These are phyloP conservation scores for Lentinula guzmanii DNA, from an alignment of 768 basidiomycete genomes.

Conservation along the genomic window DNA sequence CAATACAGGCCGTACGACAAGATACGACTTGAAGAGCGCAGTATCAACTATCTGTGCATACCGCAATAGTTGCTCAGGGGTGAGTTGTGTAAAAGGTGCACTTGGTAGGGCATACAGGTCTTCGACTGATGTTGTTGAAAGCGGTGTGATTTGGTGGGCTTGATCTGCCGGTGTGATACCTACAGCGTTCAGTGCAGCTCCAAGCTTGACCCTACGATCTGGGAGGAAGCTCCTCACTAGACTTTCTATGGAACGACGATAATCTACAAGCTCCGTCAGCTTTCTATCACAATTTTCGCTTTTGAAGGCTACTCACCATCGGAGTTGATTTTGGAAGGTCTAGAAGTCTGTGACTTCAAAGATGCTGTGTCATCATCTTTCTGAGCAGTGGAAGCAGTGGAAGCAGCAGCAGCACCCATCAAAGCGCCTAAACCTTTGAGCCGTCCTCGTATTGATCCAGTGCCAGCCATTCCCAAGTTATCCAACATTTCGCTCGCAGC, in stretches of 20 bases:
- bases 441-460: constrained; percentile 41
- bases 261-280: constrained; percentile 31
- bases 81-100: constrained; percentile 61
- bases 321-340: constrained; percentile 22
- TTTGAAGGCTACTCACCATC: neutral
- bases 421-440: constrained; percentile 55
- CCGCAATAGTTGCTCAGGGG: constrained; percentile 78
- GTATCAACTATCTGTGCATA: constrained; percentile 95
- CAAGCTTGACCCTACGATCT: constrained; percentile 84
- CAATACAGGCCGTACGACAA: constrained; percentile 74
- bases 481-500: constrained; percentile 28
- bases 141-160: constrained; percentile 58
- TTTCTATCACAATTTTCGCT: neutral
- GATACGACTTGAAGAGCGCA: constrained; percentile 88
- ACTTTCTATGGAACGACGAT: constrained; percentile 76
- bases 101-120: constrained; percentile 80
- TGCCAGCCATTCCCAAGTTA: constrained; percentile 20
- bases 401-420: constrained; percentile 20
- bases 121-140: constrained; percentile 67
- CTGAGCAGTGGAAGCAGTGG: constrained; percentile 15
- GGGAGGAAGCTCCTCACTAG: constrained; percentile 76
- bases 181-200: constrained; percentile 66
- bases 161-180: constrained; percentile 61
- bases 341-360: constrained; percentile 22
- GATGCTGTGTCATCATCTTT: constrained; percentile 68